Evolutionary conservation across 228 moss, liverwort and hornwort species (phyloP).

Genomic region (Sphagnum fallax): DNA sequence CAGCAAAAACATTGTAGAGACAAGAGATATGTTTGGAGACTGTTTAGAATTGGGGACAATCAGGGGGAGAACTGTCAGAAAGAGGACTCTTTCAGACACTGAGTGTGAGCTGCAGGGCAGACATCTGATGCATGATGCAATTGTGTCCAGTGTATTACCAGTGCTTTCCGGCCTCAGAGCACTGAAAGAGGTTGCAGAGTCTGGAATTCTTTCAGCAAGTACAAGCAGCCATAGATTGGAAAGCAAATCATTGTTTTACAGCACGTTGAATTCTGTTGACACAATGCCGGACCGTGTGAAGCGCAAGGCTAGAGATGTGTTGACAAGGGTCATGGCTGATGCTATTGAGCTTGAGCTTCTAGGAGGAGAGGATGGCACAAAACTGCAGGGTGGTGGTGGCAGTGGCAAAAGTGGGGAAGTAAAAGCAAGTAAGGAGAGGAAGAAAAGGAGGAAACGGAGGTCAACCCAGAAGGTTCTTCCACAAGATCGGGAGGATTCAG

Average conservation of each 20-base stretch:
- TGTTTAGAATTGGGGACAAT: conserved; percentile 10
- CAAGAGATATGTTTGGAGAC: neutral
- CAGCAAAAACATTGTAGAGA: neutral
- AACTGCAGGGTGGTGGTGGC: conserved; percentile 18
- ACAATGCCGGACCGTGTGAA: conserved; percentile 59
- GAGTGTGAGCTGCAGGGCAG: conserved; percentile 45
- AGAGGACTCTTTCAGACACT: conserved; percentile 68
- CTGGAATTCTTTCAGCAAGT: conserved; percentile 30
- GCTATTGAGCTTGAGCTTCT: conserved; percentile 74
- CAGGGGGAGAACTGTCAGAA: conserved; percentile 18
- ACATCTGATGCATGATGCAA: conserved; percentile 11
- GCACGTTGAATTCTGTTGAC: conserved; percentile 50
- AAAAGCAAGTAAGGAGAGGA: conserved; percentile 63
- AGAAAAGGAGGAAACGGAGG: conserved; percentile 61
- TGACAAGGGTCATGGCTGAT: conserved; percentile 72
- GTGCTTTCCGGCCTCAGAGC: conserved; percentile 59
- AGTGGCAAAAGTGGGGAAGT: conserved; percentile 34
- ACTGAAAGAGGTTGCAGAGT: conserved; percentile 57
- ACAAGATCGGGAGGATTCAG: conserved; percentile 31
- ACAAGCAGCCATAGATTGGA: conserved; percentile 9
- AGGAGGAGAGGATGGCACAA: conserved; percentile 48
- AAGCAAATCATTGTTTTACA: conserved; percentile 38
- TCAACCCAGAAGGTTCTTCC: conserved; percentile 35
- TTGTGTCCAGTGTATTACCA: conserved; percentile 26
- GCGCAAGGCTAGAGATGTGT: conserved; percentile 56